These are phyloP conservation scores for Chernovozyma sophiae-reginae DNA, from an alignment of 1,139 yeast species.

Conservation along the genomic window DNA sequence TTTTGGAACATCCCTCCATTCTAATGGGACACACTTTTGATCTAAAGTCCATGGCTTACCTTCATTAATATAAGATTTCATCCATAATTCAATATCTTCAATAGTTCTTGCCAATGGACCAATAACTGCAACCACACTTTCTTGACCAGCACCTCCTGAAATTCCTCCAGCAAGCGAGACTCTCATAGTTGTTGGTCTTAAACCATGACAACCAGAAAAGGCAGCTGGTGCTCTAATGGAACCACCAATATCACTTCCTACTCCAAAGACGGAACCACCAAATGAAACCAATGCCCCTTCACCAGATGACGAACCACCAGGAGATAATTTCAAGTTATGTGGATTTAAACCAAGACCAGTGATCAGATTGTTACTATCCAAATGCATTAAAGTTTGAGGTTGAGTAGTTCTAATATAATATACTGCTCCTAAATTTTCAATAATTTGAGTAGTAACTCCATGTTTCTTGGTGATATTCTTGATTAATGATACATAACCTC, in stretches of 20 bases:
- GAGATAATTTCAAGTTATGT: slow-evolving; percentile 33
- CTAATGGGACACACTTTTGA: slow-evolving; percentile 49
- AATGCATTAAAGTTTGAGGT: slow-evolving; percentile 49
- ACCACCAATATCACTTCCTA: slow-evolving; percentile 81
- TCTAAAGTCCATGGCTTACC: slow-evolving; percentile 73
- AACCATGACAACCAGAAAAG: slow-evolving; percentile 60
- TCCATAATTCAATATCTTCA: slow-evolving; percentile 61
- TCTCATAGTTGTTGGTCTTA: slow-evolving; percentile 67
- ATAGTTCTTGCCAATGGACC: slow-evolving; percentile 64
- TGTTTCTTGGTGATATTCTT: slow-evolving; percentile 47
- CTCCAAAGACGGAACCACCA: slow-evolving; percentile 63
- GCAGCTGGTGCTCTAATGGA: slow-evolving; percentile 76
- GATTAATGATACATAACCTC: slow-evolving; percentile 55
- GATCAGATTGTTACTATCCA: slow-evolving; percentile 39
- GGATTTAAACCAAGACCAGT: slow-evolving; percentile 40
- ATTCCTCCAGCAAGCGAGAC: slow-evolving; percentile 48
- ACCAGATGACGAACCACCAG: slow-evolving; percentile 73
- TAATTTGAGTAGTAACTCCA: slow-evolving; percentile 47
- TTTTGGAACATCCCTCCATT: slow-evolving; percentile 45
- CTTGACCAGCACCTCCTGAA: slow-evolving; percentile 55
- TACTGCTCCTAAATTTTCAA: slow-evolving; percentile 64
- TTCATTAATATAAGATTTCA: slow-evolving; percentile 51
- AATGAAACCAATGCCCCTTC: slow-evolving; percentile 68
- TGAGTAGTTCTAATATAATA: slow-evolving; percentile 47
- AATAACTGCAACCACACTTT: slow-evolving; percentile 53